Conservation (phyloP, 2,329 filamentous ascomycete species). For the Curvularia sp. region DNA sequence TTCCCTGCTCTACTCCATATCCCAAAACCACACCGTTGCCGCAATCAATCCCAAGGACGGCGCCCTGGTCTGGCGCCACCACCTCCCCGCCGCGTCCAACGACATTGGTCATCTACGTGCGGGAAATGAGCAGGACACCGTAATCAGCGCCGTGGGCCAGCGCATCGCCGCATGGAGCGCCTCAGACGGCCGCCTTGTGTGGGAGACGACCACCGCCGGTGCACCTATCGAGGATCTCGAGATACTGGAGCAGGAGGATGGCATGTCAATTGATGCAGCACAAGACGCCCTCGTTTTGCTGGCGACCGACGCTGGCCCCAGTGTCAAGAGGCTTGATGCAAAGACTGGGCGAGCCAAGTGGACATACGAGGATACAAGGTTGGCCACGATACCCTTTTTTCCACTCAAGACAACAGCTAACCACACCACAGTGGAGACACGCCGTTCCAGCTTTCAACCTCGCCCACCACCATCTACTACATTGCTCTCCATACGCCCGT, state of each 20-base stretch:
- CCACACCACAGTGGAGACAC: conserved; percentile 64
- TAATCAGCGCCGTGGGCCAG: conserved; percentile 75
- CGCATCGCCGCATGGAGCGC: conserved; percentile 84
- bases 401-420: conserved; percentile 14
- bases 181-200: conserved; percentile 77
- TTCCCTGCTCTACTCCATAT: conserved; percentile 88
- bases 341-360: conserved; percentile 76
- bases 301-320: conserved; percentile 62
- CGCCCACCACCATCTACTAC: conserved; percentile 73
- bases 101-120: conserved; percentile 65
- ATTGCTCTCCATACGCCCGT: conserved; percentile 73
- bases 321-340: conserved; percentile 76
- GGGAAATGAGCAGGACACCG: conserved; percentile 78
- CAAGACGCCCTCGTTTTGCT: conserved; percentile 78
- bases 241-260: conserved; percentile 74
- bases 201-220: conserved; percentile 70
- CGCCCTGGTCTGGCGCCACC: conserved; percentile 84
- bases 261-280: conserved; percentile 51
- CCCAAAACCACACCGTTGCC: conserved; percentile 81
- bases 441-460: conserved; percentile 78
- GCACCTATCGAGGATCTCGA: conserved; percentile 72
- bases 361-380: conserved; percentile 74
- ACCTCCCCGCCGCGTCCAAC: conserved; percentile 59
- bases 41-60: conserved; percentile 90
- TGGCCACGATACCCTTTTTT: conserved; percentile 13